Evolutionary conservation across 208 protist genomes (phyloP).

Genomic region (Histomonas meleagridis): DNA sequence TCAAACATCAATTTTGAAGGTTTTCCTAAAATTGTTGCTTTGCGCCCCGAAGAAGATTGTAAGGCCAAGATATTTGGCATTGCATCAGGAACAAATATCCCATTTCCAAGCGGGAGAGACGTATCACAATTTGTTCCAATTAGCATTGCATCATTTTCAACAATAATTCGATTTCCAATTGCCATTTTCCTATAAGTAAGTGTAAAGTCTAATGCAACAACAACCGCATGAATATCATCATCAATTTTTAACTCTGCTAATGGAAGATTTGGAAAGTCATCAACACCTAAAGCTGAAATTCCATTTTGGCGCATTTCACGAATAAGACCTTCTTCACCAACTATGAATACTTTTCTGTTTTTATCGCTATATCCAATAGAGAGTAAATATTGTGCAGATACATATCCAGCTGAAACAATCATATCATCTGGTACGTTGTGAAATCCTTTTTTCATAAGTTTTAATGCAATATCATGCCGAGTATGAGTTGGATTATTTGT

Average conservation of each 20-base stretch:
- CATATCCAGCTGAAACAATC: slow-evolving; percentile 31
- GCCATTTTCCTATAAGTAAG: slow-evolving; percentile 18
- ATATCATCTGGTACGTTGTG: background rate
- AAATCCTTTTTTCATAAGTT: background rate
- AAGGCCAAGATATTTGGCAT: background rate
- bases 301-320: background rate
- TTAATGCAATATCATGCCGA: background rate
- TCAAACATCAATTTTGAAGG: slow-evolving; percentile 16
- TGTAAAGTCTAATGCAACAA: slow-evolving; percentile 3
- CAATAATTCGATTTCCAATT: background rate
- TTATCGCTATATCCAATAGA: background rate
- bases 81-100: slow-evolving; percentile 10
- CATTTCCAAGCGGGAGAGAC: background rate
- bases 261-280: background rate
- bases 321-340: background rate
- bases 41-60: background rate
- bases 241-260: background rate
- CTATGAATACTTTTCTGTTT: background rate
- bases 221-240: background rate
- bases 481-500: slow-evolving; percentile 14
- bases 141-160: slow-evolving; percentile 27
- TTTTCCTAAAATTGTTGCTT: slow-evolving; percentile 2
- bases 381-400: background rate
- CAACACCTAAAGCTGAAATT: background rate
- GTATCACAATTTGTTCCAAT: slow-evolving; percentile 35